Evolutionary conservation across 352 stramenopile species (phyloP), one percentile per base, ranked within the genome.

Genomic region (Plasmopara halstedii): DNA sequence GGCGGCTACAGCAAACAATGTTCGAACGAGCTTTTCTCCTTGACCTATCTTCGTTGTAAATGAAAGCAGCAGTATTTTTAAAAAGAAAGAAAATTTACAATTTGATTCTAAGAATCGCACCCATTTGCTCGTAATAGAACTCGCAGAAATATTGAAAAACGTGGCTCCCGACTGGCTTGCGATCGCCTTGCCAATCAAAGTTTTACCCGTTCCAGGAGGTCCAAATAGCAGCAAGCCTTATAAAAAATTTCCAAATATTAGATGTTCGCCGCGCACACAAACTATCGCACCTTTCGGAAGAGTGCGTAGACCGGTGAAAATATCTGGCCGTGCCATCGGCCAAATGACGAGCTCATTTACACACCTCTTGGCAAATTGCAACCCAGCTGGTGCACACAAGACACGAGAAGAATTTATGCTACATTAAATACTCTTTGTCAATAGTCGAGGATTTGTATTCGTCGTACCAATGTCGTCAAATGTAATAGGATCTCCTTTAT

Each of bases 121-220:
- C 96, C 97, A 99, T 86, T 99, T 99, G 68, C 90, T 97, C 19
- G 95, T 99, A 13, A 99, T 68, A 0, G 95, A 98, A 38, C 95
- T 99, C 29, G 95, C 95, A 4, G 95, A 98, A 51, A 99, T 99
- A 42, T 77, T 98, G 69, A 99, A 99, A 53, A 99, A 99, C 0
- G 96, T 99, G 4, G 97, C 96, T 13, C 91, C 88, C 29, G 82
- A 97, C 64, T 98, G 84, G 56, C 95, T 95, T 14, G 97, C 97
- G 60, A 99, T 99, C 0, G 97, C 97, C 67, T 99, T 99, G 35
- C 95, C 97, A 47, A 99, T 99, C 38, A 99, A 56, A 2, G 95
- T 99, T 77, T 99, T 99, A 22, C 96, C 85, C 21, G 96, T 97
- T 8, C 94, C 94, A 2, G 94, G 94, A 7, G 94, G 94, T 2